Conservation (phyloP, 306 rosid species). For the Pyrus communis region DNA sequence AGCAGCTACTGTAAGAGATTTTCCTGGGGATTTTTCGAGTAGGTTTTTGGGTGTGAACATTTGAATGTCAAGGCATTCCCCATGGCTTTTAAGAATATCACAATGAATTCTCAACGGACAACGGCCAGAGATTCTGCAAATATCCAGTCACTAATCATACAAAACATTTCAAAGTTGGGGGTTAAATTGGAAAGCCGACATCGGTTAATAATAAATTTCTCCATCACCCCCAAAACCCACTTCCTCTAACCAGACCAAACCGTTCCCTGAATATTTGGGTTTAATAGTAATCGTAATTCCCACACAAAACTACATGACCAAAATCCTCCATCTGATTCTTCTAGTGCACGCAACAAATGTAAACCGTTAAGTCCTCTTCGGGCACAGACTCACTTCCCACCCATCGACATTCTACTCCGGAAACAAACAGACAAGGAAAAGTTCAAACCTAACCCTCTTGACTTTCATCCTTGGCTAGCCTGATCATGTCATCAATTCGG, state of each 20-base stretch:
- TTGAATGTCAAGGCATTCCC: no score
- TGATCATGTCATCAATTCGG: conserved; percentile 98
- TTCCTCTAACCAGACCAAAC: not conserved
- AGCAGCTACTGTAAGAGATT: no score
- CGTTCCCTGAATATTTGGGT: not conserved
- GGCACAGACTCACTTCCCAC: not conserved
- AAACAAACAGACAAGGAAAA: not conserved
- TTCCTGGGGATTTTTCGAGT: no score
- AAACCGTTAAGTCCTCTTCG: not conserved
- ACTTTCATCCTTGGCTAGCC: conserved; percentile 81
- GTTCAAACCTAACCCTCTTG: conserved; percentile 40
- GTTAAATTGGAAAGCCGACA: not conserved
- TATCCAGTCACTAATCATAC: not conserved
- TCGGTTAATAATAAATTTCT: not conserved
- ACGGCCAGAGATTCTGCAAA: no score
- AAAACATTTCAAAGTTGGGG: not conserved
- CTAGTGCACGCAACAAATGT: not conserved
- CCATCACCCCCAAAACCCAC: not conserved
- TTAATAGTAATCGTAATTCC: not conserved
- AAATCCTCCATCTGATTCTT: not conserved
- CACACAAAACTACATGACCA: not conserved
- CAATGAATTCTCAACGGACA: no score
- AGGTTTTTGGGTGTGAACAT: no score
- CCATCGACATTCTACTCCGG: not conserved
- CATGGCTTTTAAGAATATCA: no score